Conservation (phyloP, 2,329 filamentous ascomycete species). For the Septoria linicola region DNA sequence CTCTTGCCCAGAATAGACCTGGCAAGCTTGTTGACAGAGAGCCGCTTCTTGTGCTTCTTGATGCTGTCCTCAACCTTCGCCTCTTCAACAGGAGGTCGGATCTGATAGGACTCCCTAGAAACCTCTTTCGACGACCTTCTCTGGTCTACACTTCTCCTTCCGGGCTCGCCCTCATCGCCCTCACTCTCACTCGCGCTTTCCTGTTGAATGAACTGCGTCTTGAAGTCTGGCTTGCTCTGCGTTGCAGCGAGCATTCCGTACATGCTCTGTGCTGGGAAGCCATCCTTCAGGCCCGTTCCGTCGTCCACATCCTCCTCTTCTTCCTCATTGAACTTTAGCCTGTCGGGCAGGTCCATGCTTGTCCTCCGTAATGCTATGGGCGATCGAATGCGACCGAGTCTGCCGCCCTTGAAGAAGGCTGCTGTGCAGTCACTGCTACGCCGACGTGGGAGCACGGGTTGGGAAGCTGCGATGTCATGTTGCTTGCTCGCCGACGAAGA, state of each 20-base stretch:
- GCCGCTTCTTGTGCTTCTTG: conserved; percentile 51
- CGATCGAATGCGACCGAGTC: conserved; percentile 9
- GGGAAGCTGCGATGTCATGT: conserved; percentile 15
- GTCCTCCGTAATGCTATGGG: conserved; percentile 2
- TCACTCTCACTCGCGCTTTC: conserved; percentile 72
- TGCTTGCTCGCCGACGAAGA: conserved; percentile 14
- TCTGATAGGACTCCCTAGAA: conserved; percentile 3
- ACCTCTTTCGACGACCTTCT: conserved; percentile 11
- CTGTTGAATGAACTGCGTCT: conserved; percentile 56
- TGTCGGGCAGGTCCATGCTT: conserved; percentile 24
- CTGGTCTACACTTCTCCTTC: conserved; percentile 13
- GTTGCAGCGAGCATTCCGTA: conserved; percentile 90
- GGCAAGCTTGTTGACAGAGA: conserved; percentile 65
- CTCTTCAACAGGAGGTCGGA: conserved; percentile 3
- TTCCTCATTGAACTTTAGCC: conserved; percentile 20
- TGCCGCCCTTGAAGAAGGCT: conserved; percentile 1
- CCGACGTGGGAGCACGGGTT: conserved; percentile 8
- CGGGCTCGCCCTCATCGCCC: conserved; percentile 26
- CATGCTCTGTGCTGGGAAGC: conserved; percentile 88
- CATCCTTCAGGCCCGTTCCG: conserved; percentile 29
- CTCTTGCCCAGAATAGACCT: conserved; percentile 53
- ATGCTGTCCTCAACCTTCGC: conserved; percentile 9
- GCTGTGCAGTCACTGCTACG: conserved; percentile 8
- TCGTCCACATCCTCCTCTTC: conserved; percentile 26
- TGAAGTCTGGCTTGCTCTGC: conserved; percentile 78